phyloP scores from a whole-genome alignment of 805 yeast genomes.

The Wickerhamia fluorescens region DNA sequence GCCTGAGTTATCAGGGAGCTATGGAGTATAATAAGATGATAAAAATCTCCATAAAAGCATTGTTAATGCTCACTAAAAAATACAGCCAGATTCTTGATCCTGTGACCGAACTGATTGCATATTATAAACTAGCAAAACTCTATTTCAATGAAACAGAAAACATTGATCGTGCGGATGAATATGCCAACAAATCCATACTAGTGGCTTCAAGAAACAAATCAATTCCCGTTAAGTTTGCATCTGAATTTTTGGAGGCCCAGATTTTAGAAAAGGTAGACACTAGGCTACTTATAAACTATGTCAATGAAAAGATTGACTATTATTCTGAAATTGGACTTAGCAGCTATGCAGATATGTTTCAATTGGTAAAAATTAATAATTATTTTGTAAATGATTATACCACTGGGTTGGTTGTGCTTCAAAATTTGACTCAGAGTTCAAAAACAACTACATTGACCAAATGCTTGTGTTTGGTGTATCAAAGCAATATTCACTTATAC shows the following conservation, averaged over 20 bases:
- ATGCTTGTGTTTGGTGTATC: slow-evolving; percentile 8
- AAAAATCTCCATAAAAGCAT: slow-evolving; percentile 29
- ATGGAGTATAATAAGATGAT: slow-evolving; percentile 22
- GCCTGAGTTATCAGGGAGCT: slow-evolving; percentile 12
- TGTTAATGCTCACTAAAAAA: slow-evolving; percentile 20
- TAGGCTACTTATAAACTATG: slow-evolving; percentile 21
- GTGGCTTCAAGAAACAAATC: slow-evolving; percentile 22
- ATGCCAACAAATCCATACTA: slow-evolving; percentile 22
- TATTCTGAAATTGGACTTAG: slow-evolving; percentile 8
- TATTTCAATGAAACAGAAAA: slow-evolving; percentile 37
- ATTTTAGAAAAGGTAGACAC: slow-evolving; percentile 24
- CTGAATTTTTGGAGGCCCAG: slow-evolving; percentile 31
- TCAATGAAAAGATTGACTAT: slow-evolving; percentile 17
- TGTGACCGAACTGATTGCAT: slow-evolving; percentile 22
- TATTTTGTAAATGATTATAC: slow-evolving; percentile 19
- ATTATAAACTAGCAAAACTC: slow-evolving; percentile 29
- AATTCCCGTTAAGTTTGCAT: slow-evolving; percentile 15
- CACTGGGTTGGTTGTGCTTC: slow-evolving; percentile 16
- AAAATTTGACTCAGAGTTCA: slow-evolving; percentile 4
- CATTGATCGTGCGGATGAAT: slow-evolving; percentile 34
- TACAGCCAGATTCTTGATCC: slow-evolving; percentile 25
- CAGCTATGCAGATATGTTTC: slow-evolving; percentile 20
- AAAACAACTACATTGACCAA: slow-evolving; percentile 5
- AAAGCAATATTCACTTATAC: slow-evolving; percentile 11
- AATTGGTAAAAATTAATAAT: slow-evolving; percentile 22